These are phyloP conservation scores for Plectosphaerella cucumerina DNA, from an alignment of 2,329 filamentous ascomycete genomes.

Conservation along the genomic window DNA sequence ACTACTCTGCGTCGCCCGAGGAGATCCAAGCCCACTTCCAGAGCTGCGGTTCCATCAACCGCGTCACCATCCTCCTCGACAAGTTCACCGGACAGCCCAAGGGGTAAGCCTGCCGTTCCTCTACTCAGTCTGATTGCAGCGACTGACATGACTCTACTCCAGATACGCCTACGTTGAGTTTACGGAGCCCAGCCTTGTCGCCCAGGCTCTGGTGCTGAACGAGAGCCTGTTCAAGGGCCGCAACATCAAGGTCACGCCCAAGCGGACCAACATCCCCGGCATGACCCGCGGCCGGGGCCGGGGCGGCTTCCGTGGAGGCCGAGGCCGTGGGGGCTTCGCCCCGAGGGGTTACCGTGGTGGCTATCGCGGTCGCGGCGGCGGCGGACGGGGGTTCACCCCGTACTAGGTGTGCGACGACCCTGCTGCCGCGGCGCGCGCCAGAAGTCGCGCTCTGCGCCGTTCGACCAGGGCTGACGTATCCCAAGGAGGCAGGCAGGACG, in stretches of 20 bases:
- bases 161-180: slow-evolving; percentile 99
- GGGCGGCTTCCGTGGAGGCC: slow-evolving; percentile 46
- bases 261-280: slow-evolving; percentile 93
- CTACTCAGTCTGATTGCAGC: neutral
- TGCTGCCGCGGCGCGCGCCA: no score
- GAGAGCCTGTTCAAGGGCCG: slow-evolving; percentile 94
- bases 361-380: slow-evolving; percentile 62
- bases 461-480: no score
- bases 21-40: slow-evolving; percentile 99
- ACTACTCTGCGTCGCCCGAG: slow-evolving; percentile 94
- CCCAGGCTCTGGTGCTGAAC: slow-evolving; percentile 89
- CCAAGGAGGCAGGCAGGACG: no score
- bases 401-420: slow-evolving; percentile 42
- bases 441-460: no score
- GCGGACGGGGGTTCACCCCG: slow-evolving; percentile 59
- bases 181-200: slow-evolving; percentile 86
- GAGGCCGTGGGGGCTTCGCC: slow-evolving; percentile 49
- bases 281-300: slow-evolving; percentile 78
- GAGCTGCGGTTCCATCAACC: slow-evolving; percentile 94
- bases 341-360: slow-evolving; percentile 63
- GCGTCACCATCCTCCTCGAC: slow-evolving; percentile 93
- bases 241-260: slow-evolving; percentile 91
- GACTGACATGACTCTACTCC: slow-evolving; percentile 11
- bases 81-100: slow-evolving; percentile 99
- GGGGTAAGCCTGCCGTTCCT: slow-evolving; percentile 64